Base-by-base conservation (phyloP, 257 asterid genomes). In the Verbena officinalis region DNA sequence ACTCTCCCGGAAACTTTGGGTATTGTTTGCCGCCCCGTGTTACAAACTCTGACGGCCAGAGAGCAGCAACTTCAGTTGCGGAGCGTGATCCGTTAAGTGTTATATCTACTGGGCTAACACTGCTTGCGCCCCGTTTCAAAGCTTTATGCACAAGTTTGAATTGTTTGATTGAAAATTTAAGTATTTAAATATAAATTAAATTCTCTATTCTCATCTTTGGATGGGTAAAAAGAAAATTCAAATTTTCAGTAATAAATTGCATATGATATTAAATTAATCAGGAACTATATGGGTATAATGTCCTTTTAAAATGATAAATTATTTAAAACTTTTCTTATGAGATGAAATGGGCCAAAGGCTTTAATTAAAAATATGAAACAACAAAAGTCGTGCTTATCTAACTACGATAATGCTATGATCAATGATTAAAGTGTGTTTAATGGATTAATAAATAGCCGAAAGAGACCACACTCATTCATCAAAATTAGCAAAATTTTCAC, bases 21-120 rank as follows among this genome's bases (percentile, higher is more conserved):
- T 50, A 38, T 15, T 68, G 73, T 49, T 38, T 21, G 19, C 49
- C 24, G 19, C 55, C 9, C 15, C 21, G 43, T 39, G 3, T 1
- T 45, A 14, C 59, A 53, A 9, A 23, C 20, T 14, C 17, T 10
- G 19, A 50, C 21, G 40, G 8, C 34, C n/a, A 5, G 44, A 14
- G n/a, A 10, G 52, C 53, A 20, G 20, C 36, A 49, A 23, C 44
- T 36, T 6, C 55, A 3, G 12, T 7, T 52, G 46, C n/a, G 27
- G 68, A 45, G 74, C 51, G 65, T 70, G 34, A n/a, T n/a, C n/a
- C n/a, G n/a, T n/a, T n/a, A n/a, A n/a, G n/a, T 27, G 33, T 27
- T 2, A 27, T 5, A 5, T 2, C 33, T 27, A 27, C 33, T 5
- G 33, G 33, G 33, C 67, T 38, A 22, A 13, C 6, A 11, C 1